Conservation (phyloP, 2,329 filamentous ascomycete species). For the Grosmannia penicillata region DNA sequence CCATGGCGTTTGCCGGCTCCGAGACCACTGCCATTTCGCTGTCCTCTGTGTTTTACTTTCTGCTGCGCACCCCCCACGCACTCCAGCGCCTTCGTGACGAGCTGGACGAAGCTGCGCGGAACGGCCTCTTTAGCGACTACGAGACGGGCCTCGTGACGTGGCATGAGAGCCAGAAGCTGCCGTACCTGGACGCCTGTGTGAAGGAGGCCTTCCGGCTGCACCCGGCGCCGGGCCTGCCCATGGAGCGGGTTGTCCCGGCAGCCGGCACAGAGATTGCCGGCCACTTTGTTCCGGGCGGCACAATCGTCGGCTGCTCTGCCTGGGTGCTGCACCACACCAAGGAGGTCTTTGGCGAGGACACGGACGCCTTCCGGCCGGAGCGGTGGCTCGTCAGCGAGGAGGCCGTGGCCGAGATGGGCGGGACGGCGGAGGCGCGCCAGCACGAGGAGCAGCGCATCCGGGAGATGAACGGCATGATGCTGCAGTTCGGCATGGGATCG, state of each 20-base stretch:
- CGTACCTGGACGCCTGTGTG: constrained; percentile 63
- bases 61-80: constrained; percentile 46
- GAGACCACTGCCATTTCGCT: constrained; percentile 70
- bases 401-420: neutral
- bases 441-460: constrained; percentile 38
- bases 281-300: constrained; percentile 48
- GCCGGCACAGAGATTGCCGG: constrained; percentile 50
- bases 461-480: constrained; percentile 55
- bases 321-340: constrained; percentile 59
- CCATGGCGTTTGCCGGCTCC: constrained; percentile 59
- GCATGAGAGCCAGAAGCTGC: constrained; percentile 52
- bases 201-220: constrained; percentile 68
- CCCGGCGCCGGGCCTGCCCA: constrained; percentile 55
- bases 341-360: constrained; percentile 54
- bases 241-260: constrained; percentile 58
- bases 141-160: constrained; percentile 52
- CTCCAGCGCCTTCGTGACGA: constrained; percentile 44
- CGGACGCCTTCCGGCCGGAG: constrained; percentile 52
- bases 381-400: constrained; percentile 40
- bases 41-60: constrained; percentile 56
- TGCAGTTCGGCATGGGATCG: constrained; percentile 59
- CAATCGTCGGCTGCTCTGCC: constrained; percentile 59
- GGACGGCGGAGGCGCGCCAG: constrained; percentile 12
- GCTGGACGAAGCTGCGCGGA: constrained; percentile 41
- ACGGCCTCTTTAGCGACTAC: constrained; percentile 34